phyloP scores from a whole-genome alignment of 2,329 filamentous ascomycete genomes.

The Exophiala alcalophila region DNA sequence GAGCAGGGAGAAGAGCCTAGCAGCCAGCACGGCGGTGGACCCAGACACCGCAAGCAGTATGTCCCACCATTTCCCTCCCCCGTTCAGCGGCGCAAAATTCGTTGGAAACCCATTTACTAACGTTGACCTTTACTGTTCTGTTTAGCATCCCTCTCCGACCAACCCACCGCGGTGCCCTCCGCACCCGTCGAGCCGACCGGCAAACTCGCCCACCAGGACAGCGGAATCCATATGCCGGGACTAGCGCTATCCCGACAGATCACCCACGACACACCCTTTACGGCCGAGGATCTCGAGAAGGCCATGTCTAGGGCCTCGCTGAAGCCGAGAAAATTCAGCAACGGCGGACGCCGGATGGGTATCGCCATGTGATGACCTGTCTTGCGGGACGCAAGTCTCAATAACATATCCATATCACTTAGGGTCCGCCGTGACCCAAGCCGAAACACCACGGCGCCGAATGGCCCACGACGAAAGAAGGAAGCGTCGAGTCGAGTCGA shows the following conservation, averaged over 20 bases:
- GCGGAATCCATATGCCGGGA: constrained; percentile 10
- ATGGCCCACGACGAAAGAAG: too few relatives aligned
- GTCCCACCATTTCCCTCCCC: constrained; percentile 2
- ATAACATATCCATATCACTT: too few relatives aligned
- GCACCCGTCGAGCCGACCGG: constrained; percentile 15
- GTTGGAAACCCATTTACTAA: neutral
- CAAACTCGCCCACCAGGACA: constrained; percentile 23
- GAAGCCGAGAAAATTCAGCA: constrained; percentile 11
- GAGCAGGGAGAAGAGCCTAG: constrained; percentile 17
- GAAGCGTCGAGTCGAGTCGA: too few relatives aligned
- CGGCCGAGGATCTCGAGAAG: constrained; percentile 28
- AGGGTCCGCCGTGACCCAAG: too few relatives aligned
- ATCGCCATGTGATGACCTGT: constrained; percentile 9
- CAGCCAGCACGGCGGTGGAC: constrained; percentile 16
- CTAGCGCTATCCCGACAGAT: constrained; percentile 17
- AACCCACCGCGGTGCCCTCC: constrained; percentile 17
- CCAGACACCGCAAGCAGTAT: constrained; percentile 23
- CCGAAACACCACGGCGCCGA: too few relatives aligned
- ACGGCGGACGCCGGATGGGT: constrained; percentile 4
- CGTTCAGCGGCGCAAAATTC: too few relatives aligned
- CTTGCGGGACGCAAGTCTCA: too few relatives aligned
- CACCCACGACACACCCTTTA: constrained; percentile 28
- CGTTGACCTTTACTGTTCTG: neutral
- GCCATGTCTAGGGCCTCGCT: constrained; percentile 29
- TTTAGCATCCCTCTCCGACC: constrained; percentile 21